phyloP scores from a whole-genome alignment of 176 grass and related monocot species.

The Lolium multiflorum region DNA sequence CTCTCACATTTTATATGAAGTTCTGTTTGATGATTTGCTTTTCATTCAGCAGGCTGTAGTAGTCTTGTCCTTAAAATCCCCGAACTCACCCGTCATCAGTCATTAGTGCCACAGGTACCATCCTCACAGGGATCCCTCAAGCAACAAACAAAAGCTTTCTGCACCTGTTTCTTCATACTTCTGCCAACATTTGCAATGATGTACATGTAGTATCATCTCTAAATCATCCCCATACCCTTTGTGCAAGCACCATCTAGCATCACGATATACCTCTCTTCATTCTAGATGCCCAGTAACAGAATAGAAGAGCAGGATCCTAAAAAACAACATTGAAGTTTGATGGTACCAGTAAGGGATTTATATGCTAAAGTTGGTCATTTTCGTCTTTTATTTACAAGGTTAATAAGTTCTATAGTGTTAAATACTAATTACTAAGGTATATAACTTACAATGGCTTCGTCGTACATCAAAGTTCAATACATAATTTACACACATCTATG shows the following conservation, averaged over 20 bases:
- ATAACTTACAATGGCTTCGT: not conserved
- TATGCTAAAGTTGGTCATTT: slow-evolving; percentile 17
- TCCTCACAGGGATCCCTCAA: slow-evolving; percentile 25
- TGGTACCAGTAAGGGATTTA: not conserved
- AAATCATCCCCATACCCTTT: slow-evolving; percentile 20
- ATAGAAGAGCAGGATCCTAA: slow-evolving; percentile 7
- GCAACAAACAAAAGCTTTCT: slow-evolving; percentile 22
- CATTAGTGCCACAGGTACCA: slow-evolving; percentile 12
- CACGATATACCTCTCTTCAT: not conserved
- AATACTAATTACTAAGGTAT: not conserved
- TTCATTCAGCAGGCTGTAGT: slow-evolving; percentile 29
- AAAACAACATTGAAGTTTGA: slow-evolving; percentile 6
- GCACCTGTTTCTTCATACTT: not conserved
- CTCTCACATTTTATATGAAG: slow-evolving; percentile 19
- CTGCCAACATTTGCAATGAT: not conserved
- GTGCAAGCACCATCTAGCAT: slow-evolving; percentile 6
- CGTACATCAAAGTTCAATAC: slow-evolving; percentile 14
- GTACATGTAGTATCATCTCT: not conserved
- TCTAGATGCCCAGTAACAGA: slow-evolving; percentile 9
- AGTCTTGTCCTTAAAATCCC: slow-evolving; percentile 22
- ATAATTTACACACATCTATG: slow-evolving; percentile 7
- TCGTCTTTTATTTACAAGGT: slow-evolving; percentile 24
- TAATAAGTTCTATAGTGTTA: not conserved
- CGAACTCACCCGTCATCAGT: not conserved
- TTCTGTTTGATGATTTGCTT: slow-evolving; percentile 20